These are phyloP conservation scores for Erythrophleum fordii DNA, from an alignment of 306 rosid species.

Conservation along the genomic window DNA sequence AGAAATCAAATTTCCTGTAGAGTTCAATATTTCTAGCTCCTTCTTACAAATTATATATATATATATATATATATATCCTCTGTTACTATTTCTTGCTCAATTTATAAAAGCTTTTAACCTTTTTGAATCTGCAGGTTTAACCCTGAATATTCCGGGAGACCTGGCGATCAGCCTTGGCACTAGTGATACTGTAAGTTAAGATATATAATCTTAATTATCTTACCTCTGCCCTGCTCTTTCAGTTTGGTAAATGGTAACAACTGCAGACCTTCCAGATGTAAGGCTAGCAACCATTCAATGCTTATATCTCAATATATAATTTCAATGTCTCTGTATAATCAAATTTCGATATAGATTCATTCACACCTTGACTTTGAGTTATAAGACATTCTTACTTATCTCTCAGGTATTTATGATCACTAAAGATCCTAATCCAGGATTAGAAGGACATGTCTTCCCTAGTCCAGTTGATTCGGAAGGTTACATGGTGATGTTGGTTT, in stretches of 20 bases:
- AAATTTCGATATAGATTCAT: not conserved
- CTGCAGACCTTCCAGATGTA: slow-evolving; percentile 5
- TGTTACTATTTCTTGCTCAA: slow-evolving; percentile 5
- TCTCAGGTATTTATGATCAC: slow-evolving; percentile 87
- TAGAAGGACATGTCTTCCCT: slow-evolving; percentile 96
- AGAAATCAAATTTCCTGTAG: not conserved
- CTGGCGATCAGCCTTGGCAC: slow-evolving; percentile 97
- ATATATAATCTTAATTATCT: slow-evolving; percentile 16
- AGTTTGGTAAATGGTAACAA: slow-evolving; percentile 17
- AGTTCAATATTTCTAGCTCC: slow-evolving; percentile 15
- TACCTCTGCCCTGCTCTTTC: slow-evolving; percentile 11
- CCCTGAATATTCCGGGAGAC: slow-evolving; percentile 92
- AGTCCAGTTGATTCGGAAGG: slow-evolving; percentile 86
- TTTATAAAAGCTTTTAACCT: not conserved
- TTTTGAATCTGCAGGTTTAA: slow-evolving; percentile 74
- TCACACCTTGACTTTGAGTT: slow-evolving; percentile 22
- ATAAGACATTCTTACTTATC: slow-evolving; percentile 32
- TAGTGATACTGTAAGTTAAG: slow-evolving; percentile 86
- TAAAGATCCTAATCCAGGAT: slow-evolving; percentile 78
- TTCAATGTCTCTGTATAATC: slow-evolving; percentile 3
- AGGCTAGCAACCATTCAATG: slow-evolving; percentile 1
- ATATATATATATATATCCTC: not conserved
- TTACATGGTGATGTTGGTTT: slow-evolving; percentile 94
- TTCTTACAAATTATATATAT: not conserved
- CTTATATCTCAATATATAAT: slow-evolving; percentile 12